Base-by-base conservation (phyloP, 2,329 filamentous ascomycete species). In the Colletotrichum godetiae region DNA sequence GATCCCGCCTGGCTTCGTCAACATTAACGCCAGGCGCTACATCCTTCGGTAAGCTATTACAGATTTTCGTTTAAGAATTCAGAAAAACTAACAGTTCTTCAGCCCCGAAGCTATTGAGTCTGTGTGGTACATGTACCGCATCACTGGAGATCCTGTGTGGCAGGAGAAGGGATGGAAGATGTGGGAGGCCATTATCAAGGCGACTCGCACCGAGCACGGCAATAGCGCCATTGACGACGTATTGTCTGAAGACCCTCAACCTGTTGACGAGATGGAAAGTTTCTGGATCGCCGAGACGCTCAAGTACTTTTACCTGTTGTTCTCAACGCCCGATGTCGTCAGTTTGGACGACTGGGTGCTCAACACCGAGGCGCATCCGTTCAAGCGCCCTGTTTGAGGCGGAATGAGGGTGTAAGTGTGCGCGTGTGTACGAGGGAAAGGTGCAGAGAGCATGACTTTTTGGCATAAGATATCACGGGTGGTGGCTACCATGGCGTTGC, bases 231-330 rank as follows among this genome's bases (percentile, higher is more conserved):
- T 97, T 67, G 82, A 86, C 60, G 90, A 94, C 78, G 92, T 95
- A 13, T 82, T 87, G 29, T 69, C 75, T 6, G 71, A 81, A 1
- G 80, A 86, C 22, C 82, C 86, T 1, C 78, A 78, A 11, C 84
- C 87, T 67, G 80, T 82, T 52, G 90, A 95, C 80, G 86, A 87
- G 76, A 95, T 96, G 93, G 93, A 97, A 84, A 95, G 93, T 79
- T 97, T 97, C 82, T 98, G 95, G 94, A 86, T 95, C 74, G 93
- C 93, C 4, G 95, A 98, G 87, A 98, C 95, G 53, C 85, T 98
- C 77, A 98, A 97, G 86, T 97, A 97, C 80, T 97, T 97, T 76
- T 98, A 95, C 81, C 82, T 98, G 69, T 87, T 97, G 62, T 98
- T 94, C 80, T 91, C 91, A 27, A 82, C 91, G 68, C 92, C 93